phyloP scores from a whole-genome alignment of 2,329 filamentous ascomycete genomes.

The Gnomoniopsis smithogilvyi region DNA sequence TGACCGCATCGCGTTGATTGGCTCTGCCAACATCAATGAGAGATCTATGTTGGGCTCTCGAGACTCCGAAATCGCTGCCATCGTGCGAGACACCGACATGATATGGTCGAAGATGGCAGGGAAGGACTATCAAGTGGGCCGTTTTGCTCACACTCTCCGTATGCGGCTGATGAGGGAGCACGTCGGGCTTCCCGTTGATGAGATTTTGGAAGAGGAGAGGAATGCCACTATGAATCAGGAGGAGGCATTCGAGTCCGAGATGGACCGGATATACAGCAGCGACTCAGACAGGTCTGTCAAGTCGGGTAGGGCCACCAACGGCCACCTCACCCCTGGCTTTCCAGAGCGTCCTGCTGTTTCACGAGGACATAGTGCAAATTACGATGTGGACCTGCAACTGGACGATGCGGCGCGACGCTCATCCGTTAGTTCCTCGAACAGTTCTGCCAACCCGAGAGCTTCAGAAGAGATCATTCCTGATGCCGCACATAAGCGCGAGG shows the following conservation, averaged over 20 bases:
- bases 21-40: conserved; percentile 98
- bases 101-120: conserved; percentile 90
- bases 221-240: conserved; percentile 61
- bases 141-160: conserved; percentile 89
- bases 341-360: conserved; percentile 3
- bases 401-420: conserved; percentile 24
- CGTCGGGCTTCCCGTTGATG: conserved; percentile 91
- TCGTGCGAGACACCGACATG: conserved; percentile 92
- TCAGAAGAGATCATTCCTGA: conserved; percentile 42
- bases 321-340: neutral
- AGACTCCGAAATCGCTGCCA: conserved; percentile 87
- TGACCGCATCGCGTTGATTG: conserved; percentile 88
- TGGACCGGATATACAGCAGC: conserved; percentile 60
- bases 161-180: conserved; percentile 96
- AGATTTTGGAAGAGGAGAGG: conserved; percentile 76
- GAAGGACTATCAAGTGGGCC: conserved; percentile 81
- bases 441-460: conserved; percentile 48
- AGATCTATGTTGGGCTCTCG: conserved; percentile 89
- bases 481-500: conserved; percentile 65
- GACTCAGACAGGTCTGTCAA: conserved; percentile 28
- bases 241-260: conserved; percentile 53
- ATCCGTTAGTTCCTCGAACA: conserved; percentile 32
- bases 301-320: conserved; percentile 8
- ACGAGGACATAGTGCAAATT: conserved; percentile 68
- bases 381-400: conserved; percentile 60